Conservation (phyloP, 257 asterid genomes). For the Coffea eugenioides region DNA sequence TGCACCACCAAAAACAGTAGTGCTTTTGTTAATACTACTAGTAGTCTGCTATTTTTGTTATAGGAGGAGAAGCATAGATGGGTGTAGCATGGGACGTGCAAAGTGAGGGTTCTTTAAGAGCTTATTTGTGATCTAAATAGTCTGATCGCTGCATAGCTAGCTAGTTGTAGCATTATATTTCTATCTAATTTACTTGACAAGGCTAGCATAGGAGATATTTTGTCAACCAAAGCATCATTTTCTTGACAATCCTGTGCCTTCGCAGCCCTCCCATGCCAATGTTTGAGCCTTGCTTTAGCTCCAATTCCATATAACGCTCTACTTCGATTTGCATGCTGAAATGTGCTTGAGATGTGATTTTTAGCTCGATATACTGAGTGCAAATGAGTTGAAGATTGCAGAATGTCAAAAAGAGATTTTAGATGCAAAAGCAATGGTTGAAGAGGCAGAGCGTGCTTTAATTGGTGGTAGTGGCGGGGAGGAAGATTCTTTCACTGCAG, state of each 20-base stretch:
- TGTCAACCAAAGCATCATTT: too few relatives aligned
- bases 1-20: too few relatives aligned
- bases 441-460: slow-evolving; percentile 74
- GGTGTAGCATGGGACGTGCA: too few relatives aligned
- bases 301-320: background rate
- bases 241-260: background rate
- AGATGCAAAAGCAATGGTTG: slow-evolving; percentile 79
- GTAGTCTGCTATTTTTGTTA: too few relatives aligned
- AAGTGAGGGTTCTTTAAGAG: too few relatives aligned
- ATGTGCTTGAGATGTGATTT: background rate
- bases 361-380: background rate
- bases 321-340: background rate
- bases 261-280: background rate
- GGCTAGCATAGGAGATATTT: too few relatives aligned
- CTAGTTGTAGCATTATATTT: too few relatives aligned
- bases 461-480: slow-evolving; percentile 12
- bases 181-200: too few relatives aligned
- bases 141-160: too few relatives aligned
- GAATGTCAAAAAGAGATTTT: slow-evolving; percentile 85
- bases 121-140: too few relatives aligned
- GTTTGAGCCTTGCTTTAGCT: background rate
- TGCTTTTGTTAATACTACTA: too few relatives aligned
- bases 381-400: slow-evolving; percentile 55
- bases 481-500: slow-evolving; percentile 13
- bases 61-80: too few relatives aligned